These are phyloP conservation scores for Tricholoma flavovirens DNA, from an alignment of 768 basidiomycete genomes.

Conservation along the genomic window DNA sequence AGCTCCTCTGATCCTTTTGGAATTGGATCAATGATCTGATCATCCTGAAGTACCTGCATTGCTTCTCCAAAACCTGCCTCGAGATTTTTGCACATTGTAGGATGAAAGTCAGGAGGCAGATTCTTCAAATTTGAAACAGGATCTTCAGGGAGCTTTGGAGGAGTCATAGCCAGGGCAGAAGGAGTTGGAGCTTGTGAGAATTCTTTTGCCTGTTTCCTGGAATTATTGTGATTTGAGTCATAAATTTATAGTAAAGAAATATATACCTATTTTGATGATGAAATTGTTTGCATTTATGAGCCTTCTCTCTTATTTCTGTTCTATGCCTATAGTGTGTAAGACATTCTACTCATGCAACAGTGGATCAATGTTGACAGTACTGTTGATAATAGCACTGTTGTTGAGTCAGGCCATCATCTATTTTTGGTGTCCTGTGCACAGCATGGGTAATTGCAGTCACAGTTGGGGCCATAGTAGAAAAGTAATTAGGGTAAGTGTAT, in stretches of 20 bases:
- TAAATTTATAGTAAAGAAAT: not conserved
- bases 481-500: not conserved
- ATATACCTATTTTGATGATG: not conserved
- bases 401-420: not conserved
- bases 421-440: not conserved
- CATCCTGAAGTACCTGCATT: too few relatives aligned
- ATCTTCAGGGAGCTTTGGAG: not conserved
- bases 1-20: not conserved
- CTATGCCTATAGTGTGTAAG: not conserved
- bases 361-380: not conserved
- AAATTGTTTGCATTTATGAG: not conserved
- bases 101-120: not conserved
- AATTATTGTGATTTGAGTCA: not conserved
- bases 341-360: not conserved
- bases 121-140: too few relatives aligned
- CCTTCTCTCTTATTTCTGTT: not conserved
- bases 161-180: not conserved
- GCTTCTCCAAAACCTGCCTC: not conserved
- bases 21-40: not conserved
- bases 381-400: constrained; percentile 2
- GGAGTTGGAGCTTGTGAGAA: not conserved
- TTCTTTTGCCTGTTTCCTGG: not conserved
- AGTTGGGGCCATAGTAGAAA: not conserved
- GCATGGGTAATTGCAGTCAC: not conserved
- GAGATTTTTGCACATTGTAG: not conserved